Evolutionary conservation across 768 basidiomycete species (phyloP), one percentile per base, ranked within the genome.

Genomic region (Boletus reticulatus): DNA sequence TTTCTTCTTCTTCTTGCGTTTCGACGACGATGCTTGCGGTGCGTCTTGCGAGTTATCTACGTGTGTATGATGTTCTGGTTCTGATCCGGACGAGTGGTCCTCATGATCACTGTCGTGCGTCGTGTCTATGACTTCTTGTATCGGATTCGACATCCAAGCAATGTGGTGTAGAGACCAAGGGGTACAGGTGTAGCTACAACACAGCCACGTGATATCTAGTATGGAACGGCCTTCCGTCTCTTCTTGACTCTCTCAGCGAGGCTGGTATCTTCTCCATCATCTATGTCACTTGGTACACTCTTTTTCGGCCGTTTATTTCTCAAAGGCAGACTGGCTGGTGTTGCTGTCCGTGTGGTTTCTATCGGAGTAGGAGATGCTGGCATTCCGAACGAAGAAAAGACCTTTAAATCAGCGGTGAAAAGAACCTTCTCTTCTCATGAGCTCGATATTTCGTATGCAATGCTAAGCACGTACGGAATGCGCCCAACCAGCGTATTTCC

Each of bases 1-100:
- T 73, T 91, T 92, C 79, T 92, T 94, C 76, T 94, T 93, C 72
- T 90, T 94, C 78, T 90, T 93, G 74, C 88, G 88, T 58, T 72
- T 73, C 42, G 76, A 75, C 46, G 76, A 76, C 13, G 78, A 77
- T 48, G 70, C 58, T 16, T 69, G 70, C 4, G 67, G 59, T 36
- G 51, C 47, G 6, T 59, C 63, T 8, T 53, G 58, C 1, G 53
- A 7, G 4, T 29, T 59, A 32, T 62, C 67, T 1, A 27, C 45
- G 32, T 58, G 55, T 31, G 57, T 62, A 17, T 14, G 38, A 4
- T 58, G 62, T 22, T 72, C 78, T 41, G 63, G 67, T 22, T 69
- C 74, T 19, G 71, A 69, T 24, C 55, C 69, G 42, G 67, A 70
- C 32, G 62, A 57, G 19, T 58, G 64, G 31, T 69, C 71, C 41